Evolutionary conservation across 768 basidiomycete species (phyloP), one percentile per base, ranked within the genome.

Genomic region (Paxillus ammoniavirescens): DNA sequence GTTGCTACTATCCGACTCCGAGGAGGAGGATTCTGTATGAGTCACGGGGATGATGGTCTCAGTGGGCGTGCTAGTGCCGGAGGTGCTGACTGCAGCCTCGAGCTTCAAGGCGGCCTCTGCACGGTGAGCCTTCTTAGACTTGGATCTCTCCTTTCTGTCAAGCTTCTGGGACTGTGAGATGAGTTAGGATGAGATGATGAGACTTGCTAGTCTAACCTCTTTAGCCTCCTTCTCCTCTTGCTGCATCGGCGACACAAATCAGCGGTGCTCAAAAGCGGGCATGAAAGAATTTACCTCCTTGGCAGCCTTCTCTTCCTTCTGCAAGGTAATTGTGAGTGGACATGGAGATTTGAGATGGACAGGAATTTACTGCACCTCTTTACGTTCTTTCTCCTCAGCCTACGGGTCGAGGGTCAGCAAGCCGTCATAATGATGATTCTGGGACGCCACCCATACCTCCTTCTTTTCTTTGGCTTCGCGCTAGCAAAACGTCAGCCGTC

Each of bases 391-490:
- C 63, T 89, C 86, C 53, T 89, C 87, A 12, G 80, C 79, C 73
- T 79, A 61, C 37, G 42, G 46, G 46, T 28, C 47, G 49, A 15
- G 18, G 12, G 48, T 45, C 18, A 31, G 55, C 51, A 52, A 60
- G 48, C 26, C 14, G 38, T 31, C 8, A 21, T 4, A 6, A 26
- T 26, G 6, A 26, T 47, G 18, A 15, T 23, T 51, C 58, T 42
- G 23, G 26, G 28, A 42, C 31, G 40, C 23, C 46, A 38, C 23
- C 31, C 67, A 35, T 69, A 77, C 78, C 72, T 89, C 89, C 60
- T 83, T 82, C 73, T 86, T 87, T 70, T 91, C 89, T 67, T 86
- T 87, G 23, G 88, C 87, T 65, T 91, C 90, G 47, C 82, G 83
- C 88, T 92, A 65, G 37, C 18, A n/a, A 45, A 31, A 55, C 33